Conservation (phyloP, 2,329 filamentous ascomycete genomes). For the Aspergillus aculeatus region DNA sequence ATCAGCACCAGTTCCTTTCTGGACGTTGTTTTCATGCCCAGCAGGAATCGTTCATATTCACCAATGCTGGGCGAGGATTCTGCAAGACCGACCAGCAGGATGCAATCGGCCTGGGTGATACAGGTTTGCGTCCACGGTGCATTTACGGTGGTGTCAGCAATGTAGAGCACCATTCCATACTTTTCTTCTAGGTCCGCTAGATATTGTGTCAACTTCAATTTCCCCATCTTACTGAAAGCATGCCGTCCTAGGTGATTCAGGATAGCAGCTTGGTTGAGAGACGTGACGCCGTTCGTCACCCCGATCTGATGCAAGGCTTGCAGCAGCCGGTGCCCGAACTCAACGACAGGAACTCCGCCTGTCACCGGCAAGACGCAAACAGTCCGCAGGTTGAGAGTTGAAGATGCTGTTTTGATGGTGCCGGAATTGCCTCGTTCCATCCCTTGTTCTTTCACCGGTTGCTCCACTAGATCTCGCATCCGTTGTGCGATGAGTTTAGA, state of each 20-base stretch:
- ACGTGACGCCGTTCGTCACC: slow-evolving; percentile 83
- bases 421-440: slow-evolving; percentile 61
- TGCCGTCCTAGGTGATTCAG: slow-evolving; percentile 92
- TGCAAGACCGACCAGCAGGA: slow-evolving; percentile 85
- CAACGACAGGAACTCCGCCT: slow-evolving; percentile 85
- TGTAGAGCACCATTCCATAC: slow-evolving; percentile 90
- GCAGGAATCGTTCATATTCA: slow-evolving; percentile 92
- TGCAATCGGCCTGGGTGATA: slow-evolving; percentile 94
- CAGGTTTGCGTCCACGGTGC: slow-evolving; percentile 98
- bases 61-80: slow-evolving; percentile 88
- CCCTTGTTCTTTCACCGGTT: slow-evolving; percentile 66
- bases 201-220: slow-evolving; percentile 92
- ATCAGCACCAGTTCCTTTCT: slow-evolving; percentile 88
- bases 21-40: slow-evolving; percentile 96
- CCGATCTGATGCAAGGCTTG: slow-evolving; percentile 87
- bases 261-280: slow-evolving; percentile 89
- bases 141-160: slow-evolving; percentile 95
- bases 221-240: slow-evolving; percentile 96
- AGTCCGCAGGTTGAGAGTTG: slow-evolving; percentile 87
- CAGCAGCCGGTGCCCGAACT: slow-evolving; percentile 87
- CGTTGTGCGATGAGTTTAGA: slow-evolving; percentile 96
- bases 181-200: slow-evolving; percentile 96
- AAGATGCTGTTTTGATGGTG: slow-evolving; percentile 60
- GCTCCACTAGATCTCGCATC: slow-evolving; percentile 85
- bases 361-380: slow-evolving; percentile 91